Percentiles rank a stretch among this genome's conserved stretches.
These are phyloP conservation scores for Eucalyptus polyanthemos DNA, from an alignment of 345 rosid species.

Conservation along the genomic window DNA sequence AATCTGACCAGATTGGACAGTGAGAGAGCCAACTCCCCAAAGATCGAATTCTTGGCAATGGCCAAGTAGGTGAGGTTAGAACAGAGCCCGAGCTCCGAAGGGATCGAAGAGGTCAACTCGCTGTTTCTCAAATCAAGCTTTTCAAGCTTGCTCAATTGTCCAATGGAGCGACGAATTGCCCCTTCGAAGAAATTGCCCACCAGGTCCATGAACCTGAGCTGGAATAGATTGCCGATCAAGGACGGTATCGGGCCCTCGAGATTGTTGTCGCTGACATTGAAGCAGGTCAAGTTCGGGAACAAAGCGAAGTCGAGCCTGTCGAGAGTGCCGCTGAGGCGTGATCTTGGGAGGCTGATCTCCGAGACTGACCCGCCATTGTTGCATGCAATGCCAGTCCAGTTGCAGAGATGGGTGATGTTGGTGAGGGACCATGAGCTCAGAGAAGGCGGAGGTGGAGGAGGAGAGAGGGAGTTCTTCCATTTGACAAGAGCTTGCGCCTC, in stretches of 20 bases:
- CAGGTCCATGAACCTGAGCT: background rate
- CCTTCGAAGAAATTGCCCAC: background rate
- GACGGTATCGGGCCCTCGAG: background rate
- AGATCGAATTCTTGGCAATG: too few species aligned
- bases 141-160: constrained; percentile 26
- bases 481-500: constrained; percentile 52
- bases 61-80: constrained; percentile 33
- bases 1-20: too few species aligned
- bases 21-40: too few species aligned
- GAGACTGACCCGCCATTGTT: constrained; percentile 7
- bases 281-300: constrained; percentile 24
- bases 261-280: constrained; percentile 44
- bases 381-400: constrained; percentile 45
- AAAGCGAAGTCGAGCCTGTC: constrained; percentile 22
- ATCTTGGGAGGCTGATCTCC: constrained; percentile 12
- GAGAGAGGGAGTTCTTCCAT: constrained; percentile 18
- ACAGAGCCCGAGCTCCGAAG: constrained; percentile 47
- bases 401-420: constrained; percentile 41
- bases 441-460: constrained; percentile 7
- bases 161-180: constrained; percentile 31
- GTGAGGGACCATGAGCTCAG: constrained; percentile 42
- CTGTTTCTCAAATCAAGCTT: constrained; percentile 21
- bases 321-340: constrained; percentile 16
- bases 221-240: background rate
- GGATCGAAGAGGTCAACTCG: constrained; percentile 33